These are phyloP conservation scores for Vaccinium vitisidaea DNA, from an alignment of 148 eudicot species.

Conservation along the genomic window DNA sequence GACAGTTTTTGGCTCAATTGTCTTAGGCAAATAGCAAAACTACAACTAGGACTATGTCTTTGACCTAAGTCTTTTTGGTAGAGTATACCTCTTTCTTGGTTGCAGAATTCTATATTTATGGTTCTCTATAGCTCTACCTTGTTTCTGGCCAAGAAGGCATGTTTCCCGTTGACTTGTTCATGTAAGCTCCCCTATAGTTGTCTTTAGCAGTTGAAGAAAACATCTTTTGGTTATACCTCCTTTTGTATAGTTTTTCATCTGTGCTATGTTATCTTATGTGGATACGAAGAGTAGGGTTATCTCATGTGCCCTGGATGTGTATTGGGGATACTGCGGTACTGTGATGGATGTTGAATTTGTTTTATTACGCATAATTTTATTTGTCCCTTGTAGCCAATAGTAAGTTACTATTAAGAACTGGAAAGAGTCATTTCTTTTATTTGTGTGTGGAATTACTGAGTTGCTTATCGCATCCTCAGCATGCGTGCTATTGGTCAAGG, in stretches of 20 bases:
- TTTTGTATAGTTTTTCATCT: neutral
- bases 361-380: no score
- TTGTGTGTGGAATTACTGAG: neutral
- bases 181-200: neutral
- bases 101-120: constrained; percentile 13
- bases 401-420: neutral
- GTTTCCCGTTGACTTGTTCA: neutral
- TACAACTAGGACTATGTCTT: neutral
- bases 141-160: constrained; percentile 5
- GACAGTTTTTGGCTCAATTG: neutral
- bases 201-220: neutral
- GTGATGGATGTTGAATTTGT: neutral
- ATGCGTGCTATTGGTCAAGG: no score
- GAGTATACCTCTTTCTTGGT: constrained; percentile 12
- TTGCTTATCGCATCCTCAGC: neutral
- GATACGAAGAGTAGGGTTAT: neutral
- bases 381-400: neutral
- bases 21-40: neutral
- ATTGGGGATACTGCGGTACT: no score
- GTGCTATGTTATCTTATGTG: neutral
- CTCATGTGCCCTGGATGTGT: no score
- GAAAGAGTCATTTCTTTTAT: neutral
- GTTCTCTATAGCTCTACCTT: neutral
- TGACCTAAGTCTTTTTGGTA: neutral
- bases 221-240: neutral